Base-by-base conservation (phyloP, 2,329 filamentous ascomycete species). In the Ampelomyces quisqualis region DNA sequence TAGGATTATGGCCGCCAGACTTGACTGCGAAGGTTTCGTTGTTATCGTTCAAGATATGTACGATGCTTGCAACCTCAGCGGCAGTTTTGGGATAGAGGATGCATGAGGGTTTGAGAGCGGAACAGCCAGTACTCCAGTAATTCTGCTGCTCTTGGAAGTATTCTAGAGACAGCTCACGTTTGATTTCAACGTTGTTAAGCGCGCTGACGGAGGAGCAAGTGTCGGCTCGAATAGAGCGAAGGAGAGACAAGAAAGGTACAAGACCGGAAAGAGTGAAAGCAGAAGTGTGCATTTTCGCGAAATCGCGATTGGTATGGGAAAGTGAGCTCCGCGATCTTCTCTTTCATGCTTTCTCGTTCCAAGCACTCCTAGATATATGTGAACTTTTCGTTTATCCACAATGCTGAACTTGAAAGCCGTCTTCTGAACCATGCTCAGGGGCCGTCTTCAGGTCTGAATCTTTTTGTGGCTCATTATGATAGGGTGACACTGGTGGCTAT, bases 21-120 rank as follows among this genome's bases (percentile, higher is more conserved):
- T 76, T 73, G 62, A 81, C 70, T 15, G 78, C 80, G 32, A 83
- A 78, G 28, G 73, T 73, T 26, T 71, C 59, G 7, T 69, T 70
- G 40, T 57, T 59, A 11, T 39, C 30, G 17, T 53, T 44, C 14
- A 82, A 66, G 20, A 76, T 65, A n/a, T 67, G 70, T 32, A 82
- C 70, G 27, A 79, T 72, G 13, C 70, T 67, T 1, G 76, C 69
- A 32, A 82, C 75, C 51, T 82, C 75, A 8, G 72, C 60, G 2
- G 73, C 66, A 26, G 68, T 77, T 7, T 47, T 49, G 1, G 56
- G 56, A 20, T 53, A 59, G 27, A 62, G 46, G 27, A 61, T 60
- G 37, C 59, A 62, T 21, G 54, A 54, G 2, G 57, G 59, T 34
- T 60, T 58, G 27, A 62, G 40, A 1, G 52, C 55, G 6, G 52